A percentile compares a stretch with the other conserved stretches of the same genome.
Conservation (phyloP, 345 rosid species). For the Laguncularia racemosa region DNA sequence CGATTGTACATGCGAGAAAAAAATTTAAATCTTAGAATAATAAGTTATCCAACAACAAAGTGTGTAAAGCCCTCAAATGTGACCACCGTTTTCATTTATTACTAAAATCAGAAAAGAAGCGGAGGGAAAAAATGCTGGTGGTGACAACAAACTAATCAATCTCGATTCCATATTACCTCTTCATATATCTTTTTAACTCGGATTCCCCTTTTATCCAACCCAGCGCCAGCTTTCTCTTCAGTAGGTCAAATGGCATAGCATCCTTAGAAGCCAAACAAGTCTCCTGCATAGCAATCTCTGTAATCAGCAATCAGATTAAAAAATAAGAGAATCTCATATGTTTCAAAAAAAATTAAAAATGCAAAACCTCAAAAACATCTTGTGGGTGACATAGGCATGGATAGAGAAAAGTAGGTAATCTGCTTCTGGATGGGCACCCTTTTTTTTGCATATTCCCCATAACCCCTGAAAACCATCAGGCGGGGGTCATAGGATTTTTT, state of each 20-base stretch:
- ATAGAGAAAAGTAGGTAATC: constrained; percentile 85
- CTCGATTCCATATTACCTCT: constrained; percentile 46
- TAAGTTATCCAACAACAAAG: too few relatives aligned
- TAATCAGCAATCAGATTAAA: too few relatives aligned
- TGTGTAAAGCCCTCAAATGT: too few relatives aligned
- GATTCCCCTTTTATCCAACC: constrained; percentile 73
- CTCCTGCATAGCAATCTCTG: constrained; percentile 46
- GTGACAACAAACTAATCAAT: too few relatives aligned
- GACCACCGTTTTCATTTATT: too few relatives aligned
- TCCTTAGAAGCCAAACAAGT: constrained; percentile 95
- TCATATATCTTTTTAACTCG: constrained; percentile 60
- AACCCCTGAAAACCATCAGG: constrained; percentile 97
- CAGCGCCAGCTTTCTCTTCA: constrained; percentile 67
- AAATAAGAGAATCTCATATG: not conserved
- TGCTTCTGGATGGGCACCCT: constrained; percentile 47
- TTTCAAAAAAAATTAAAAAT: constrained; percentile 5
- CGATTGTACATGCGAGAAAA: constrained; percentile 5
- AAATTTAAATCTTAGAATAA: not conserved
- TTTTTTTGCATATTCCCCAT: constrained; percentile 61
- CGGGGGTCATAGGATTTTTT: constrained; percentile 92
- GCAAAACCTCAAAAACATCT: constrained; percentile 85
- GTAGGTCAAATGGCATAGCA: constrained; percentile 75
- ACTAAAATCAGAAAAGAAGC: too few relatives aligned
- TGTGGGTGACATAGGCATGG: constrained; percentile 78
- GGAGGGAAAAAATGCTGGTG: too few relatives aligned